phyloP scores from a whole-genome alignment of 257 asterid genomes.

The Ophiorrhiza pumila region DNA sequence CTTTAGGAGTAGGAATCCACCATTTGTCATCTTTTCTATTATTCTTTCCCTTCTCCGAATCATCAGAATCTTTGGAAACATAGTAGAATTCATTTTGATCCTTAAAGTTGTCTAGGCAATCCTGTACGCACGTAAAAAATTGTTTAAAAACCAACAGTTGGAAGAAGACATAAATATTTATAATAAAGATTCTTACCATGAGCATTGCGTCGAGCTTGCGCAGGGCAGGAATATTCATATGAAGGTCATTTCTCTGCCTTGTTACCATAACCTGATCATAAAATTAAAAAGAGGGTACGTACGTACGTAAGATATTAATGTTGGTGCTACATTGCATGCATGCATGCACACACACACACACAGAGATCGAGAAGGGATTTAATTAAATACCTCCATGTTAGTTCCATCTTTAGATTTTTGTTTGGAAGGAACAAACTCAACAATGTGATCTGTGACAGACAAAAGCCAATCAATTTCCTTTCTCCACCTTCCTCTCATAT shows the following conservation, averaged over 20 bases:
- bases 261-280: conserved; percentile 66
- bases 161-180: not conserved
- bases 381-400: conserved; percentile 58
- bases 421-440: conserved; percentile 81
- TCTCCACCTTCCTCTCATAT: conserved; percentile 69
- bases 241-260: conserved; percentile 70
- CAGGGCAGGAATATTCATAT: conserved; percentile 79
- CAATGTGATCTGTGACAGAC: conserved; percentile 88
- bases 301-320: no score
- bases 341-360: not conserved
- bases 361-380: not conserved
- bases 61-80: conserved; percentile 34
- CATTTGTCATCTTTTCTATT: conserved; percentile 60
- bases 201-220: conserved; percentile 82
- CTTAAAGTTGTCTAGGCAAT: conserved; percentile 78
- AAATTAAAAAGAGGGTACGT: conserved; percentile 7
- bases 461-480: conserved; percentile 92
- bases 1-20: conserved; percentile 94
- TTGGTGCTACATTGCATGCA: not conserved
- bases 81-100: conserved; percentile 73
- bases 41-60: conserved; percentile 31
- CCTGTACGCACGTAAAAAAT: conserved; percentile 64
- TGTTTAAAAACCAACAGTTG: not conserved
- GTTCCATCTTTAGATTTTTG: conserved; percentile 72
- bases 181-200: conserved; percentile 47